These are phyloP conservation scores for Intubia oerlemansii DNA, from an alignment of 2,329 filamentous ascomycete species.

Conservation along the genomic window DNA sequence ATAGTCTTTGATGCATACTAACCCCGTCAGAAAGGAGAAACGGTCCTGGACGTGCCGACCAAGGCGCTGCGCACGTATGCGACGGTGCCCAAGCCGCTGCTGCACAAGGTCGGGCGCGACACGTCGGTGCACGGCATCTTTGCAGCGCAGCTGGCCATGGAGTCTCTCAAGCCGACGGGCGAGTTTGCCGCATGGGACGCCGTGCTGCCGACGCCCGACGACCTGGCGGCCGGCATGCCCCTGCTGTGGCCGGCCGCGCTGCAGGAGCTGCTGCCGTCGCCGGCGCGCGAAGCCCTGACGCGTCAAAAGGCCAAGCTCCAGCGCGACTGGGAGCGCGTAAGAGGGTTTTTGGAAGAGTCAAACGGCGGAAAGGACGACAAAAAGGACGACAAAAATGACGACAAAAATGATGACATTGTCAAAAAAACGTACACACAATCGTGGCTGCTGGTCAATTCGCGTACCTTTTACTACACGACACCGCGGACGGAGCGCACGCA, in stretches of 20 bases:
- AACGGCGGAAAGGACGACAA: slow-evolving; percentile 3
- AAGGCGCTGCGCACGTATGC: slow-evolving; percentile 42
- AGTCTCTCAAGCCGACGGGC: slow-evolving; percentile 19
- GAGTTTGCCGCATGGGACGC: slow-evolving; percentile 37
- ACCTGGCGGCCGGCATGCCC: slow-evolving; percentile 29
- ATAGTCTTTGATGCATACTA: too few species aligned
- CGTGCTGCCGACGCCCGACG: slow-evolving; percentile 40
- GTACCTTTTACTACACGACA: slow-evolving; percentile 35
- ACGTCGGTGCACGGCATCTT: slow-evolving; percentile 50
- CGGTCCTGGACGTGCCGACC: slow-evolving; percentile 43
- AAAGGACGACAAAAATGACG: slow-evolving; percentile 5
- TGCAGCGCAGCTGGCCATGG: slow-evolving; percentile 38
- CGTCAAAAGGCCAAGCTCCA: slow-evolving; percentile 27
- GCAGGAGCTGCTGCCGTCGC: slow-evolving; percentile 23
- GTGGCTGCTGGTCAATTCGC: slow-evolving; percentile 38
- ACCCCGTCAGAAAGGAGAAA: slow-evolving; percentile 25
- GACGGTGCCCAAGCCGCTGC: slow-evolving; percentile 31
- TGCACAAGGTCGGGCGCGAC: slow-evolving; percentile 26
- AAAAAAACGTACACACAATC: slow-evolving; percentile 20
- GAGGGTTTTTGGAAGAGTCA: too few species aligned
- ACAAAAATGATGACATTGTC: slow-evolving; percentile 5
- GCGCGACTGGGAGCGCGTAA: slow-evolving; percentile 17
- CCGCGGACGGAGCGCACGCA: slow-evolving; percentile 20
- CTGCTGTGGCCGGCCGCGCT: slow-evolving; percentile 25
- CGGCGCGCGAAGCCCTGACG: slow-evolving; percentile 22